These are phyloP conservation scores for Candida pseudofarinosa DNA, from an alignment of 805 yeast genomes.

Conservation along the genomic window DNA sequence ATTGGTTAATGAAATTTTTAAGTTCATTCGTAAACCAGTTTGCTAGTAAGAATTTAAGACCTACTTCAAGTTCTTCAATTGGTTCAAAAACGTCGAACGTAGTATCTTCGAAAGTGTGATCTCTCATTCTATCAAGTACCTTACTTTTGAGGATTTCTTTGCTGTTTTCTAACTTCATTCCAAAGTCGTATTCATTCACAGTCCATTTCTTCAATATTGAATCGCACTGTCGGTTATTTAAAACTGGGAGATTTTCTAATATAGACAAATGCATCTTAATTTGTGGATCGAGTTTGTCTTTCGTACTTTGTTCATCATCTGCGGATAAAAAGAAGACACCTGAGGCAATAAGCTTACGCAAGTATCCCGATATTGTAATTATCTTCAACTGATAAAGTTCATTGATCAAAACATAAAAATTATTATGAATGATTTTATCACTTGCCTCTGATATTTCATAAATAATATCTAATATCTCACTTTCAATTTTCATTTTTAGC, in stretches of 20 bases:
- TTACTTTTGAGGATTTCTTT: slow-evolving; percentile 26
- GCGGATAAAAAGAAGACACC: slow-evolving; percentile 69
- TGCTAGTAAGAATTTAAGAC: slow-evolving; percentile 41
- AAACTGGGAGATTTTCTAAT: slow-evolving; percentile 54
- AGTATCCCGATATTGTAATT: slow-evolving; percentile 59
- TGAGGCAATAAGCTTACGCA: slow-evolving; percentile 77
- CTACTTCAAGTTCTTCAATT: slow-evolving; percentile 29
- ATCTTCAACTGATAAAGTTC: slow-evolving; percentile 49
- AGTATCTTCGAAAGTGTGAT: slow-evolving; percentile 14
- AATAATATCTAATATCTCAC: slow-evolving; percentile 37
- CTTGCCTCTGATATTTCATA: slow-evolving; percentile 23
- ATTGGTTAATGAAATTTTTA: slow-evolving; percentile 29
- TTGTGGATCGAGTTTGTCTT: slow-evolving; percentile 5
- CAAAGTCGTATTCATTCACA: slow-evolving; percentile 24
- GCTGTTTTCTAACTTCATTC: slow-evolving; percentile 36
- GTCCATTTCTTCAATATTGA: slow-evolving; percentile 51
- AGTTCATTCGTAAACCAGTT: slow-evolving; percentile 47
- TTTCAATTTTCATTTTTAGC: slow-evolving; percentile 43
- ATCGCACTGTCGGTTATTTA: slow-evolving; percentile 52
- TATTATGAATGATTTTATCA: slow-evolving; percentile 19
- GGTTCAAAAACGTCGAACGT: slow-evolving; percentile 10
- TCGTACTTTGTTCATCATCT: slow-evolving; percentile 15
- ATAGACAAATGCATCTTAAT: slow-evolving; percentile 49
- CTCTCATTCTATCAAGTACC: slow-evolving; percentile 28
- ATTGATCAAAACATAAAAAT: slow-evolving; percentile 45